Base-by-base conservation (phyloP, 352 stramenopile genomes). In the Pythium diclinum region DNA sequence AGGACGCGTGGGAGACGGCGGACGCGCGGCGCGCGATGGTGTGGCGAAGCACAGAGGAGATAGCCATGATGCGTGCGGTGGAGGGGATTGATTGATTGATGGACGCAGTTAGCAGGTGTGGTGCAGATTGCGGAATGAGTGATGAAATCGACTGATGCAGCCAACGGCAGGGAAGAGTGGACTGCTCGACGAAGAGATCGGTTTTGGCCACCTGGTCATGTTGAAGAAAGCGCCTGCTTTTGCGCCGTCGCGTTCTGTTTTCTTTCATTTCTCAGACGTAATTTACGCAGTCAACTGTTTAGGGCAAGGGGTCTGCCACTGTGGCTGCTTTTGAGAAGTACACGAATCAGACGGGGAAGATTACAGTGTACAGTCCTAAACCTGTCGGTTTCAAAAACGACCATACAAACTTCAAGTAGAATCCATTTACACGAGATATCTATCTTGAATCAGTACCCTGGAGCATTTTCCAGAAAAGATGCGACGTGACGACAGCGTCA, bases 211-310 rank as follows among this genome's bases (percentile, higher is more conserved):
- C 3, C 6, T 10, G 19, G n/a, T 30, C 23, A 55, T 10, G 48
- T 55, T 55, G 48, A 55, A 55, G 48, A 23, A 21, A 36, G 19
- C 48, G 48, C 48, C 48, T 38, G 48, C 11, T 16, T 33, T 55
- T 55, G 23, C n/a, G 3, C 21, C 5, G 19, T 51, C 44, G 17
- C 48, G 23, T 36, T 55, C 23, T 55, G 48, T 55, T 55, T 55
- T 55, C 11, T 55, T 55, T 55, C 48, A 55, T 55, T 55, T 55
- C 48, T 55, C 48, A 55, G 28, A 55, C 28, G 48, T 55, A 55
- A 55, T 38, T 36, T 55, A 38, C 48, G 48, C 19, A 7, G 17
- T 51, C 44, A 51, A 51, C 44, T 51, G 44, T 28, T 51, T 51
- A 51, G 44, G 44, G 44, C 6, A 51, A 51, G 44, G 44, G 44